Base-by-base conservation (phyloP, 495 filamentous ascomycete species). In the Daldinia decipiens region DNA sequence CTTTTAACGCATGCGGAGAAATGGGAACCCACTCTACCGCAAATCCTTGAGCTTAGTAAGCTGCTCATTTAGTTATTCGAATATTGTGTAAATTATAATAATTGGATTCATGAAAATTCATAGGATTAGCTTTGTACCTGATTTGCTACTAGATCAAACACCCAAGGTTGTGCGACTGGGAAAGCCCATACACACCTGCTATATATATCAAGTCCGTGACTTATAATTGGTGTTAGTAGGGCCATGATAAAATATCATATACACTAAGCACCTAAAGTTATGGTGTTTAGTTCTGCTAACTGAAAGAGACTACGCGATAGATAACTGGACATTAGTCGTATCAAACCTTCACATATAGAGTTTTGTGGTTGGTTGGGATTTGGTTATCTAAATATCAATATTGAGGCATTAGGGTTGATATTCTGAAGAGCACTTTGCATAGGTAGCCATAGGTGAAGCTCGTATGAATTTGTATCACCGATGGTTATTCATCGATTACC, bases 341-440 rank as follows among this genome's bases (percentile, higher is more conserved):
- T 21, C 45, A 51, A 51, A 26, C 21, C 19, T 51, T 21, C 9
- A 51, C 4, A 36, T 36, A 13, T 13, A 36, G 3, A 36, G 34
- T 4, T 51, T 15, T 21, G 21, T 26, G 6, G 19, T 17, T 17
- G 19, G 19, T 8, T 15, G 12, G 24, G 26, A 52, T 21, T 52
- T 52, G 11, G 9, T 40, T 47, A 59, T 47, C 1, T 38, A 26
- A 57, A 5, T 19, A 19, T 57, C 5, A 12, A 52, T 29, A 29
- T 31, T 34, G 29, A 17, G 17, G 29, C 36, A 55, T 5, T 21
- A 12, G 29, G 26, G 3, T 3, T 19, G 19, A 56, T 40, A 40
- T 51, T 51, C 50, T 62, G 8, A 21, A 68, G 36, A 47, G 21
- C 38, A 6, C 17, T 17, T 62, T 40, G 13, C 29, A 11, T 36